These are phyloP conservation scores for Alternaria metachromatica DNA, from an alignment of 2,329 filamentous ascomycete species.

Conservation along the genomic window DNA sequence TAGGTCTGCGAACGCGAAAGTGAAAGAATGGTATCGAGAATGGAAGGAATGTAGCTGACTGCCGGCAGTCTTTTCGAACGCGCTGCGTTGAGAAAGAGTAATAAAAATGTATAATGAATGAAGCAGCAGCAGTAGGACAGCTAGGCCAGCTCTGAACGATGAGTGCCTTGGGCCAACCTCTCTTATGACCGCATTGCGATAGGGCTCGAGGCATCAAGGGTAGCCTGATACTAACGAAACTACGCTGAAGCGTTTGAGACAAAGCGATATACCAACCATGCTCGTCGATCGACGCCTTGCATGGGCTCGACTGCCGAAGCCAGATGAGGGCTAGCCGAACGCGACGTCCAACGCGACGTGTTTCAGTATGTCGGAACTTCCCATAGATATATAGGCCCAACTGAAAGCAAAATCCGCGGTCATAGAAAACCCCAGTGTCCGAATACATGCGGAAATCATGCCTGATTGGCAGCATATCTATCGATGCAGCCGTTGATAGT, in stretches of 20 bases:
- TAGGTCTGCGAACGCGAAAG: neutral
- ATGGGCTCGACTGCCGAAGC: slow-evolving; percentile 3
- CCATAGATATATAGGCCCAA: neutral
- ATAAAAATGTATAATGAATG: neutral
- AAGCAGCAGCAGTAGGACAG: neutral
- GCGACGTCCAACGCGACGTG: slow-evolving; percentile 8
- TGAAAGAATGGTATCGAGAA: neutral
- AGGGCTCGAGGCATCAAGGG: slow-evolving; percentile 7
- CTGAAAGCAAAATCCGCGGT: neutral
- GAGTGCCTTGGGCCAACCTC: neutral
- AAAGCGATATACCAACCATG: neutral
- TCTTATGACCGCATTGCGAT: slow-evolving; percentile 9
- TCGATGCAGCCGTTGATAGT: neutral
- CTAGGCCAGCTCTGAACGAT: slow-evolving; percentile 13
- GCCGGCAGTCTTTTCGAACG: slow-evolving; percentile 33
- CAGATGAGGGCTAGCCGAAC: neutral
- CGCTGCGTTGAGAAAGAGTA: neutral
- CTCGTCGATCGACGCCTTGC: neutral
- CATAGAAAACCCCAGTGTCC: neutral
- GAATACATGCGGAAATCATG: neutral
- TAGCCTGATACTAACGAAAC: slow-evolving; percentile 14
- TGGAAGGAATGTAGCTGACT: slow-evolving; percentile 17
- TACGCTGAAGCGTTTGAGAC: slow-evolving; percentile 11
- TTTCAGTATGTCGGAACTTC: slow-evolving; percentile 15
- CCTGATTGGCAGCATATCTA: neutral